phyloP scores from a whole-genome alignment of 805 yeast species.

The Clavispora fructus region DNA sequence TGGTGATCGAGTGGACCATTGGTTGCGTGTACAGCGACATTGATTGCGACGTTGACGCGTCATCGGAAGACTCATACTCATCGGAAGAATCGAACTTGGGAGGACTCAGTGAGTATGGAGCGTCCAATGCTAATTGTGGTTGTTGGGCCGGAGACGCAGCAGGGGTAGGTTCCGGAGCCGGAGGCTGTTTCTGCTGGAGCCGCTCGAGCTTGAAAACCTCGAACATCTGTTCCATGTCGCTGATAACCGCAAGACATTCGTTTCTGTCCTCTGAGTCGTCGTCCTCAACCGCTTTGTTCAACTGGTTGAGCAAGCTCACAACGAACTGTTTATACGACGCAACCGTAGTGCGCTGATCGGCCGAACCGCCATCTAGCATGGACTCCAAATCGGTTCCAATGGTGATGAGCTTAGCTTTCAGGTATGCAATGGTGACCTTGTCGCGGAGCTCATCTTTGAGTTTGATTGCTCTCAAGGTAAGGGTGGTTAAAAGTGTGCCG shows the following conservation, averaged over 20 bases:
- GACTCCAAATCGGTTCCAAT: conserved; percentile 60
- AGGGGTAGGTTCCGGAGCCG: not conserved
- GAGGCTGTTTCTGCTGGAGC: conserved; percentile 14
- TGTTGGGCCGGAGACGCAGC: not conserved
- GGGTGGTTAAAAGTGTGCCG: conserved; percentile 45
- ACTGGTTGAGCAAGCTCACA: conserved; percentile 50
- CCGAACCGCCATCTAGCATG: conserved; percentile 37
- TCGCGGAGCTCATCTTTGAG: conserved; percentile 48
- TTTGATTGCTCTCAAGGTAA: conserved; percentile 41
- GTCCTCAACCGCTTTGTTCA: conserved; percentile 47
- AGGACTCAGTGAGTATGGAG: not conserved
- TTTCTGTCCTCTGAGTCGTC: conserved; percentile 55
- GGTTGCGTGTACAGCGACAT: conserved; percentile 25
- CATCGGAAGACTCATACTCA: conserved; percentile 24
- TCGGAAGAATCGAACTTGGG: conserved; percentile 12
- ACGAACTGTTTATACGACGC: conserved; percentile 54
- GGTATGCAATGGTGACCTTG: conserved; percentile 52
- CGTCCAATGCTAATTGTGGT: not conserved
- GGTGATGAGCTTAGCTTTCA: conserved; percentile 58
- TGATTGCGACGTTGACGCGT: conserved; percentile 16
- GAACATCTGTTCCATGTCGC: conserved; percentile 72
- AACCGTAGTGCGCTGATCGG: conserved; percentile 25
- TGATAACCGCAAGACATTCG: conserved; percentile 63
- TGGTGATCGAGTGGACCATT: conserved; percentile 37
- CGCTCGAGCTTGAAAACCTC: conserved; percentile 43